Evolutionary conservation across 192 early-diverging fungal species (phyloP), one percentile per base, ranked within the genome.

Genomic region (Coemansia sp.): DNA sequence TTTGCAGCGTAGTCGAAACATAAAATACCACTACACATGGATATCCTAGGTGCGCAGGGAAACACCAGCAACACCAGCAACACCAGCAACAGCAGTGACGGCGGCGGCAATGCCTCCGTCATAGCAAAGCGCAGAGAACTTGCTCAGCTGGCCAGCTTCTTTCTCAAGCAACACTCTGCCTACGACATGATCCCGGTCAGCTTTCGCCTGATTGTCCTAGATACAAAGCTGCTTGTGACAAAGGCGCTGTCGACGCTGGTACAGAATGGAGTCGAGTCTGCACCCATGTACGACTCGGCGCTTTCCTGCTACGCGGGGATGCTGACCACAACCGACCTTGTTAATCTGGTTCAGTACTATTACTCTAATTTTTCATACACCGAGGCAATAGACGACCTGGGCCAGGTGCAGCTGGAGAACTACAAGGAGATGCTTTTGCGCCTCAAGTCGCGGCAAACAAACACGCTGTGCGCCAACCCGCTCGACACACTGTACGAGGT

Each of bases 281-380:
- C 95, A 25, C 94, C 95, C 46, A 81, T 98, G 48, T 98, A 93
- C 91, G 90, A 94, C 64, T 90, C 92, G 3, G 66, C 73, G 2
- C 81, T 83, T 7, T 89, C 93, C 55, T 85, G 85, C 73, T 97
- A 94, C 70, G 89, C 90, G 1, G 96, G 96, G 51, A 95, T 98
- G 94, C 82, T 98, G 74, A 96, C 95, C 18, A 95, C 95, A 9
- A 92, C 94, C 1, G 96, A 98, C 71, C 92, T 98, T 72, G 92
- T 98, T 43, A 91, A 95, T 72, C 76, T 98, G 66, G 93, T 98
- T 29, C 87, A 93, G 70, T 93, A 94, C 79, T 95, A 96, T 77
- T 95, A 96, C 74, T 85, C 84, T 34, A 87, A 92, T 62, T 84
- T 90, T 18, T 89, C 91, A 10, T 89, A 91, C 51, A 85, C 86